A percentile compares a stretch with the other conserved stretches of the same genome.
Evolutionary conservation across 768 basidiomycete species (phyloP).

Genomic region (Lactifluus hygrophoroides): DNA sequence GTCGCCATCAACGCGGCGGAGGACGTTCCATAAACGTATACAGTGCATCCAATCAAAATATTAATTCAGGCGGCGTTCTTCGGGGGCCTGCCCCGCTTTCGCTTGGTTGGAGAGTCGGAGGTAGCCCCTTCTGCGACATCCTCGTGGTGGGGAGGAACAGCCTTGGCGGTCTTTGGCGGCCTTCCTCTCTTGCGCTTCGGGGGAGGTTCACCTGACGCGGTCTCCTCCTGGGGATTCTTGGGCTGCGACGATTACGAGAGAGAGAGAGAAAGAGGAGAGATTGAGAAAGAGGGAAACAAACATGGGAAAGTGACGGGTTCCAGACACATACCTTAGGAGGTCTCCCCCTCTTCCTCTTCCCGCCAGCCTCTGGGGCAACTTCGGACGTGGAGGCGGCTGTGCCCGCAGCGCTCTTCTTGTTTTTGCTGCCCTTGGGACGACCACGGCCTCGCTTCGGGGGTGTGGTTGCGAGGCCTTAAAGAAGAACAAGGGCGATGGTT

Average conservation of each 20-base stretch:
- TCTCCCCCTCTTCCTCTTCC: constrained; percentile 41
- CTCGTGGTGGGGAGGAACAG: constrained; percentile 32
- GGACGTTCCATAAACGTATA: constrained; percentile 26
- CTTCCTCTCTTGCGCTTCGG: constrained; percentile 64
- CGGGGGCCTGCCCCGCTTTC: constrained; percentile 68
- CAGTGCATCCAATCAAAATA: constrained; percentile 24
- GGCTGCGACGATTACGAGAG: constrained; percentile 12
- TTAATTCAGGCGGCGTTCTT: constrained; percentile 24
- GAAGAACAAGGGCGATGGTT: constrained; percentile 26
- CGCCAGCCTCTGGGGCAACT: constrained; percentile 25
- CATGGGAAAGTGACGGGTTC: neutral
- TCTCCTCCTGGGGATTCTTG: constrained; percentile 40
- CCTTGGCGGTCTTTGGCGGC: constrained; percentile 60
- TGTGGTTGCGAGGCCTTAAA: constrained; percentile 28
- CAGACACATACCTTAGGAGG: constrained; percentile 38
- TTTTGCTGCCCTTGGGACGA: constrained; percentile 84
- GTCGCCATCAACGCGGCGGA: constrained; percentile 19
- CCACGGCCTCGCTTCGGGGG: constrained; percentile 74
- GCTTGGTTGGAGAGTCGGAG: constrained; percentile 47
- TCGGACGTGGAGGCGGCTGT: constrained; percentile 25
- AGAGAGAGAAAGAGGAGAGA: too few species aligned
- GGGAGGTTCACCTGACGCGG: constrained; percentile 27
- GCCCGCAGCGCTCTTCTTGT: constrained; percentile 42
- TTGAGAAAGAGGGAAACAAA: neutral
- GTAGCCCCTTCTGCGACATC: constrained; percentile 31